Evolutionary conservation across 306 rosid species (phyloP), one percentile per base, ranked within the genome.

Genomic region (Cucumis cinereus): DNA sequence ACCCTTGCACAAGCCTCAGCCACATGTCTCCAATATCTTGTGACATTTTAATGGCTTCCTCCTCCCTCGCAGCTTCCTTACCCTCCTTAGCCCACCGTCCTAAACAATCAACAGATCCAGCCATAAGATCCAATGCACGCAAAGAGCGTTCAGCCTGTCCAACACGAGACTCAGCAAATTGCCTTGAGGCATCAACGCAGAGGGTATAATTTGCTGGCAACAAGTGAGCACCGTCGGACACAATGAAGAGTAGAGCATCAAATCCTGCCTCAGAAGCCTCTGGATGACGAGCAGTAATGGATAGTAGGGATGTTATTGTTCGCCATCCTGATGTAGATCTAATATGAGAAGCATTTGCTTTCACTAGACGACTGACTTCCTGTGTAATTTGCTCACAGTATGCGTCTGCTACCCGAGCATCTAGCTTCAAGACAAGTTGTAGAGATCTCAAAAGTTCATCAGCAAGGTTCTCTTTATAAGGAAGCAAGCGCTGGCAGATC

Each of bases 241-340:
- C 90, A 61, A 95, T 89, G 82, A 90, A 92, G 59, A 87, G 76
- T 14, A 95, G 78, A 64, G 99, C 91, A 77, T 95, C 98, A 87
- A 95, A 92, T 47, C 97, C 99, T 62, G 96, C 85, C 85, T 95
- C 99, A 20, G 98, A 89, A 74, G 99, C 99, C 81, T 95, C 99
- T 12, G 80, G 90, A 81, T 95, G 97, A 50, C 95, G 90, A 33
- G 98, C 96, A 2, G 97, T 92, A 73, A 82, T 83, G 71, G 97
- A 85, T 63, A 95, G 96, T 15, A 95, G 82, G 69, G 96, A 90
- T 55, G 97, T 84, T 74, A 95, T 92, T 67, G 96, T 89, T 22
- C 98, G 96, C 99, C 99, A 95, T 60, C 99, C 99, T 59, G 85
- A 74, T 67, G 86, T 97, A 30, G 98, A 92, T 88, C 96, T 86